Conservation (phyloP, 192 early-diverging fungal genomes). For the Mortierella alpina region DNA sequence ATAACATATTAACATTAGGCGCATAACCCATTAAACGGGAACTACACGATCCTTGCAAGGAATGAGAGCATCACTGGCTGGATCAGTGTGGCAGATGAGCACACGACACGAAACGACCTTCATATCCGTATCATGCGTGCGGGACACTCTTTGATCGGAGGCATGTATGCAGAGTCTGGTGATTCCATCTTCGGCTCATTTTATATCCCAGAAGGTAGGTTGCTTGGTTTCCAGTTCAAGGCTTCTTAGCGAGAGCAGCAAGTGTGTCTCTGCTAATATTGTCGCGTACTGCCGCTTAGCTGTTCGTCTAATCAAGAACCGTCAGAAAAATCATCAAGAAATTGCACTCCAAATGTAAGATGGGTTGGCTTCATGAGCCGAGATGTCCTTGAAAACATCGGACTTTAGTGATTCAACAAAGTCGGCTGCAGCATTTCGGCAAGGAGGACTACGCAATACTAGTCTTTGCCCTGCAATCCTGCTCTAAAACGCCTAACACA, state of each 20-base stretch:
- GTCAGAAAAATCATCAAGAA: conserved; percentile 26
- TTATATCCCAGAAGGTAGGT: conserved; percentile 83
- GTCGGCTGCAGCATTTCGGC: background rate
- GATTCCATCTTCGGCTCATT: conserved; percentile 86
- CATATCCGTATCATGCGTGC: conserved; percentile 80
- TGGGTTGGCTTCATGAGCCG: background rate
- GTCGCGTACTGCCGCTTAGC: conserved; percentile 8
- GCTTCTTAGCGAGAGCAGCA: background rate
- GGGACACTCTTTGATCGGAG: conserved; percentile 91
- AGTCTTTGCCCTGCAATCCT: background rate
- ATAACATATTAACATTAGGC: conserved; percentile 4
- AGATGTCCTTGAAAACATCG: background rate
- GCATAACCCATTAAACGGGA: conserved; percentile 24
- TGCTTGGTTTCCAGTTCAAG: background rate
- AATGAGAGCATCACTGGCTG: conserved; percentile 88
- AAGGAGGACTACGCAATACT: background rate
- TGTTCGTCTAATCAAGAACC: conserved; percentile 49
- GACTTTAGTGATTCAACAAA: no score
- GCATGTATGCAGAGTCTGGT: conserved; percentile 70
- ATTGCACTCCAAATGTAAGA: conserved; percentile 45
- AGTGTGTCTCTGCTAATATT: background rate
- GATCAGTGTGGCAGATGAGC: conserved; percentile 75
- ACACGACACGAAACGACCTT: conserved; percentile 59
- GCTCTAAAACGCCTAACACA: background rate
- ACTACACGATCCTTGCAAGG: conserved; percentile 68